Base-by-base conservation (phyloP, 192 early-diverging fungal species). In the Mortierella claussenii region DNA sequence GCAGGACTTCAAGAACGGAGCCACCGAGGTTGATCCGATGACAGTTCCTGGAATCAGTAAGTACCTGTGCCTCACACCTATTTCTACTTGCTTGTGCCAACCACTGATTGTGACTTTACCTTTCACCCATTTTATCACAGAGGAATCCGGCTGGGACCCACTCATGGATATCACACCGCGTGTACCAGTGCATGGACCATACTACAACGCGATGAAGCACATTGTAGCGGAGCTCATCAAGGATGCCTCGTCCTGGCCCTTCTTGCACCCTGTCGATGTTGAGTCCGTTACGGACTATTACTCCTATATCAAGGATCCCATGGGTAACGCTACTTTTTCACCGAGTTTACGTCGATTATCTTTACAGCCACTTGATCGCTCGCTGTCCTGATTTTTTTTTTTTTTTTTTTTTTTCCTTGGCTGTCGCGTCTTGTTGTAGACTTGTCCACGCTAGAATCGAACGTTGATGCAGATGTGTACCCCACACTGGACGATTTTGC, bases 241-340 rank as follows among this genome's bases (percentile, higher is more conserved):
- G 6, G 92, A 97, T 79, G 76, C 86, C 0, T 83, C 87, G 24
- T 86, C 95, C 9, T 98, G 97, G 97, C 96, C 98, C 8, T 99
- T 99, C 78, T 86, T 87, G 60, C 89, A 94, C 37, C 95, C 97
- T 11, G 98, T 99, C 11, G 90, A 95, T 43, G 78, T 84, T 3
- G 84, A 91, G 26, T 92, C 94, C 30, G 97, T 99, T 1, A 87
- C 93, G 2, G 96, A 98, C 74, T 99, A 99, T 70, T 97, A 98
- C 62, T 84, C 89, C 8, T 92, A 98, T 32, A 96, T 99, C 78
- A 97, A 90, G 53, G 89, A 98, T 50, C 98, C 98, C 9, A 99
- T 99, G 97, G 95, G 92, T 94, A 74, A 60, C 10, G 40, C 40
- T 8, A 8, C 17, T 26, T 24, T 2, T 8, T 49, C 3, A 26